Conservation (phyloP, 2,329 filamentous ascomycete species). For the Colletotrichum trifolii region DNA sequence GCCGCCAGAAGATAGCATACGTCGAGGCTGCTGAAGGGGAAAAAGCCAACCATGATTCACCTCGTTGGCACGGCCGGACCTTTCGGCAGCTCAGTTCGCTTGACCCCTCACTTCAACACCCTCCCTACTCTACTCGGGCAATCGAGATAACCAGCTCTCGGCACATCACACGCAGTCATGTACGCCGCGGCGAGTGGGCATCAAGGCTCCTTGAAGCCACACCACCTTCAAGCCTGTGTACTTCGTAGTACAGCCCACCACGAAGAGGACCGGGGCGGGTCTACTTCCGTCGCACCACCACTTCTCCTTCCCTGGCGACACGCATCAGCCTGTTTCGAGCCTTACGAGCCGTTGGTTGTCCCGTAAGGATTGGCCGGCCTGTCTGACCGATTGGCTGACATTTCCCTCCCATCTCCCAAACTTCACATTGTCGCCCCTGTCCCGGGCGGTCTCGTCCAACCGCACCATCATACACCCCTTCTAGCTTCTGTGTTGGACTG, state of each 20-base stretch:
- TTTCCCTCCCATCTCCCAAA: background rate
- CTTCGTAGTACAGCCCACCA: background rate
- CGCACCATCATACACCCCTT: background rate
- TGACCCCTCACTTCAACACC: too few relatives aligned
- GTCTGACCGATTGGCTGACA: constrained; percentile 12
- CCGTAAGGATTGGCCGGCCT: constrained; percentile 2
- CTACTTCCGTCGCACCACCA: constrained; percentile 14
- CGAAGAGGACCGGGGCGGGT: constrained; percentile 5
- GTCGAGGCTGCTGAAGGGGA: background rate
- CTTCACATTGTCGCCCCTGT: background rate
- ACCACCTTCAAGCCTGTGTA: constrained; percentile 3
- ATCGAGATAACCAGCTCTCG: constrained; percentile 6
- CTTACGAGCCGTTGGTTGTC: constrained; percentile 8
- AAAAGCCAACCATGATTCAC: constrained; percentile 5
- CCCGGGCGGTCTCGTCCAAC: background rate
- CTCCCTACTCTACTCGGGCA: background rate
- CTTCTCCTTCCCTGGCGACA: constrained; percentile 23
- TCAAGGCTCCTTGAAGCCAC: constrained; percentile 16
- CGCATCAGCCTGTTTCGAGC: constrained; percentile 25
- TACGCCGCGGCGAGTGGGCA: background rate
- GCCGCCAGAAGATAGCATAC: background rate
- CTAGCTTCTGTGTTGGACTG: background rate
- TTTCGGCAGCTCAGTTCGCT: constrained; percentile 13
- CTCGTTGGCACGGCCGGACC: constrained; percentile 12
- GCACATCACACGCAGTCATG: too few relatives aligned